Base-by-base conservation (phyloP, 2,329 filamentous ascomycete species). In the Talaromyces sp. region DNA sequence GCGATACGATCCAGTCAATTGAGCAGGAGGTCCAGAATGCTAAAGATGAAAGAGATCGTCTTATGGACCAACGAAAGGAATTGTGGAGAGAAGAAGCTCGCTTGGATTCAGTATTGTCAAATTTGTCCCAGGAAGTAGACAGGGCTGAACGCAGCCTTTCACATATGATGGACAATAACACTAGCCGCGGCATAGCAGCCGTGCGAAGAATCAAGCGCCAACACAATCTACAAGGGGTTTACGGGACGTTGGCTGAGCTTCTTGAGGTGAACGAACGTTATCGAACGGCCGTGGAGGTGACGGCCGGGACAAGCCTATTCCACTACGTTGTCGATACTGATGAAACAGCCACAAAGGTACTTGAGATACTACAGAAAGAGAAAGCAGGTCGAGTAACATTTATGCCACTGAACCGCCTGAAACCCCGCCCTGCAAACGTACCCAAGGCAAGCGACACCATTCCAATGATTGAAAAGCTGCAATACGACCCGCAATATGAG, bases 271-370 rank as follows among this genome's bases (percentile, higher is more conserved):
- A 84, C 65, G 92, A 97, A 62, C 86, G 87, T 62, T 98, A 97
- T 78, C 88, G 93, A 67, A 88, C 93, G 11, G 92, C 95, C 1
- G 90, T 96, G 10, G 95, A 99, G 78, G 92, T 96, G 71, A 95
- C 93, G 61, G 95, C 94, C 2, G 95, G 95, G 19, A 89, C 89
- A 68, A 96, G 92, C 75, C 84, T 99, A 9, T 99, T 99, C 79
- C 92, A 99, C 78, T 97, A 97, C 70, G 89, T 99, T 11, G 94
- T 98, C 50, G 94, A 99, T 75, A 94, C 90, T 59, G 92, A 96
- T 67, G 87, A 90, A 47, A 97, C 93, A 0, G 93, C 93, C 0
- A 92, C 91, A 1, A 87, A 87, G 70, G 86, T 97, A 39, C 87
- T 95, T 50, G 90, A 94, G 69, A 86, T 88, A 15, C 83, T 99